Evolutionary conservation across 176 grass and related monocot species (phyloP), one percentile per base, ranked within the genome.

Genomic region (Metroxylon sagu): DNA sequence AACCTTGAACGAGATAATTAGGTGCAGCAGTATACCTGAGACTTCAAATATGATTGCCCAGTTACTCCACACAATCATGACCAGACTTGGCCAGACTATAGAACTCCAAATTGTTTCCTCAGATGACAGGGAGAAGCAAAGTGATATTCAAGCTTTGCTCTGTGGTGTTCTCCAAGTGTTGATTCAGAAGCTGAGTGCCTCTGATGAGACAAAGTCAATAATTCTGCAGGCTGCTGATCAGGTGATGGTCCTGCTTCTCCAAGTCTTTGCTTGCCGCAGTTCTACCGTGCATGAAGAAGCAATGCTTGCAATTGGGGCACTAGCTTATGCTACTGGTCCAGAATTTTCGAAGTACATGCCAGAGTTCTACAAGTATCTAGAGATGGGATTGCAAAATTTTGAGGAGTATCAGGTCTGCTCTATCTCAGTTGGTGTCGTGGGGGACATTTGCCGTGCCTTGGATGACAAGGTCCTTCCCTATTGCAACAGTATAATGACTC

Each of bases 341-440:
- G 85, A 89, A 80, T 89, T 95, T 69, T 76, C 55, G 10, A 95
- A 95, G 66, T 95, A 89, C 62, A 95, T 89, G 85, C 62, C 79
- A 7, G 76, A 86, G 59, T 89, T 95, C 63, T 95, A 80, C 66
- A 95, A 64, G 48, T 89, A 85, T 67, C 67, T 95, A 14, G 89
- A 95, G 67, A 83, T 81, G 68, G 89, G 85, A 52, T 77, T 89
- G 48, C 82, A 85, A 67, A 89, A 95, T 77, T 77, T 80, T 73
- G 85, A 95, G 69, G 85, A 95, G 59, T 89, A 95, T 51, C 82
- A 95, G 76, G 89, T 95, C 30, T 95, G 89, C 49, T 89, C 82
- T 29, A 89, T 86, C 67, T 95, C 82, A 62, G 85, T 95, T 2
- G 89, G 82, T 19, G 89, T 95, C 59, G 76, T 95, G 15, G 89